These are phyloP conservation scores for Capsicum rhomboideum DNA, from an alignment of 257 asterid genomes.

Conservation along the genomic window DNA sequence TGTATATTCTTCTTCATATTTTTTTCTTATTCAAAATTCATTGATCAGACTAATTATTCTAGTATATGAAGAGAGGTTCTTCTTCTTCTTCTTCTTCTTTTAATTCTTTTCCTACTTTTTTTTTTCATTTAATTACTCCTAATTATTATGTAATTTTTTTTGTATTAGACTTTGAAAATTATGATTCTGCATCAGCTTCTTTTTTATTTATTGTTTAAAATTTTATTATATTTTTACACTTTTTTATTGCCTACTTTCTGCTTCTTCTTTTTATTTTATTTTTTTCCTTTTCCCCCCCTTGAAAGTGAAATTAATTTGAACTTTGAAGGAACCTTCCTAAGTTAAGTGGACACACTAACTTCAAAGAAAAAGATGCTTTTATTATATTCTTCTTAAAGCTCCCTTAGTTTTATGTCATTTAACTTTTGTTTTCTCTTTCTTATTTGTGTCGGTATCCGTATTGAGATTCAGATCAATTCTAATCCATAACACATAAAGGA, in stretches of 20 bases:
- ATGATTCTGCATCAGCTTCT: neutral
- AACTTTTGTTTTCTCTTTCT: neutral
- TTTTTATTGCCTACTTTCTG: neutral
- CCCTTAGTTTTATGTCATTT: neutral
- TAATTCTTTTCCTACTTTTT: neutral
- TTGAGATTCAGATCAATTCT: too few species aligned
- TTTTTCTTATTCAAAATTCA: neutral
- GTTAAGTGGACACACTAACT: neutral
- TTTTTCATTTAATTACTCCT: neutral
- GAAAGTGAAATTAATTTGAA: neutral
- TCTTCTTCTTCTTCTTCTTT: neutral
- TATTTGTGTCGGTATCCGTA: neutral
- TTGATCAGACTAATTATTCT: neutral
- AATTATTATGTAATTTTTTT: neutral
- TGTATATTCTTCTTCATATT: neutral
- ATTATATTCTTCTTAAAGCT: neutral
- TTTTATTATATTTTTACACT: neutral
- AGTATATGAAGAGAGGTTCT: neutral
- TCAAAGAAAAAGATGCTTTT: neutral
- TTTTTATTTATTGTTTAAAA: neutral
- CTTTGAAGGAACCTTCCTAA: neutral
- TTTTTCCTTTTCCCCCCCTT: neutral
- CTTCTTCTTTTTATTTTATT: neutral
- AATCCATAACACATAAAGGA: rapidly evolving
- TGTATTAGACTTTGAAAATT: neutral